Evolutionary conservation across 192 early-diverging fungal genomes (phyloP).

Genomic region (Phycomyces blakesleeanus): DNA sequence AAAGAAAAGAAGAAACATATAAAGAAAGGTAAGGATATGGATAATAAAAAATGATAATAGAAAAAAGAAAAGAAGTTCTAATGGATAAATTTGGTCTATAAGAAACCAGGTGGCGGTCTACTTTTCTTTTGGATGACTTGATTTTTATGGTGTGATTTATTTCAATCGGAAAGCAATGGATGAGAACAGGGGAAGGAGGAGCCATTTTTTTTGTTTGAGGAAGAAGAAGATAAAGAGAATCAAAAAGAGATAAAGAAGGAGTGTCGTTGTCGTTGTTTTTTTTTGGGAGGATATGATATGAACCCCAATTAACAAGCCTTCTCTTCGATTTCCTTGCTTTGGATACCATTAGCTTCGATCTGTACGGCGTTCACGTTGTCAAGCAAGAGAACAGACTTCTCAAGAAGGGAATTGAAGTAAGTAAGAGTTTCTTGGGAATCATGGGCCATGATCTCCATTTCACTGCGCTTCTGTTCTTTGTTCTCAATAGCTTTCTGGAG

Average conservation of each 20-base stretch:
- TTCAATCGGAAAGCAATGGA: too few species aligned
- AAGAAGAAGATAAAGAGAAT: too few species aligned
- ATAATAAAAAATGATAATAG: neutral
- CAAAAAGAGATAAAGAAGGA: too few species aligned
- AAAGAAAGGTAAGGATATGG: neutral
- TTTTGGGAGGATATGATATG: too few species aligned
- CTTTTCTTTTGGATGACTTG: too few species aligned
- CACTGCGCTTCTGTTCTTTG: constrained; percentile 59
- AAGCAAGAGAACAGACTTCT: constrained; percentile 9
- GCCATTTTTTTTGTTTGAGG: too few species aligned
- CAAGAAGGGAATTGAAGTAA: constrained; percentile 9
- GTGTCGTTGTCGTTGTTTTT: too few species aligned
- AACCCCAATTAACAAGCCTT: too few species aligned
- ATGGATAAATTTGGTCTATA: neutral
- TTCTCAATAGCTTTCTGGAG: constrained; percentile 72
- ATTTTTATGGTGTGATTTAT: too few species aligned
- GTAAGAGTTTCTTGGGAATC: constrained; percentile 4
- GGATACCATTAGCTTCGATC: constrained; percentile 5
- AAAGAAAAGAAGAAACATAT: too few species aligned
- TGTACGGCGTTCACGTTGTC: constrained; percentile 11
- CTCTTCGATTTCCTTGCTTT: neutral
- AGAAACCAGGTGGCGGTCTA: too few species aligned
- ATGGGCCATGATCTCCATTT: constrained; percentile 45
- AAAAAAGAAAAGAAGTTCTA: neutral
- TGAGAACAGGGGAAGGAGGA: too few species aligned